Conservation (phyloP, 148 eudicot genomes). For the Polygonum maritimum region DNA sequence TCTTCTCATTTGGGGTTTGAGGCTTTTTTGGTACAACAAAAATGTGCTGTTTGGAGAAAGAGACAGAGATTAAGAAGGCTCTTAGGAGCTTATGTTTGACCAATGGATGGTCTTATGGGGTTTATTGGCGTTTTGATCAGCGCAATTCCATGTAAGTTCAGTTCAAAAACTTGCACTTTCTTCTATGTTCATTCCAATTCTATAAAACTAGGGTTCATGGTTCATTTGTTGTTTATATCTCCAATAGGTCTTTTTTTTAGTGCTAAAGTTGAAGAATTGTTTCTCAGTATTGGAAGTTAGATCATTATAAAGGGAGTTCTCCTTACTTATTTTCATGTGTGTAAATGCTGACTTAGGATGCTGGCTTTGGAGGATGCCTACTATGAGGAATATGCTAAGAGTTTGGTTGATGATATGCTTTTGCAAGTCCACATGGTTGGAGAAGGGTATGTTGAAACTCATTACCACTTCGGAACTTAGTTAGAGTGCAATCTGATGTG, state of each 20-base stretch:
- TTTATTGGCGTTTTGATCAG: slow-evolving; percentile 76
- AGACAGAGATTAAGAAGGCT: slow-evolving; percentile 29
- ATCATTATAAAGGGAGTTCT: neutral
- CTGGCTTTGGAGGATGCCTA: slow-evolving; percentile 75
- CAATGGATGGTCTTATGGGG: slow-evolving; percentile 80
- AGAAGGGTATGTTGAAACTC: slow-evolving; percentile 55
- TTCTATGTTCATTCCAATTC: neutral
- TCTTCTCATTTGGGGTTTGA: neutral
- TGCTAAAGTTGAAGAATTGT: neutral
- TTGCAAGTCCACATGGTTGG: slow-evolving; percentile 64
- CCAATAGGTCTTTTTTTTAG: neutral
- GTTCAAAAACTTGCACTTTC: slow-evolving; percentile 5
- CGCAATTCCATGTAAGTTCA: slow-evolving; percentile 50
- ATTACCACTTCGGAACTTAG: neutral
- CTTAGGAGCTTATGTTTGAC: slow-evolving; percentile 48
- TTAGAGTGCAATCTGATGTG: neutral
- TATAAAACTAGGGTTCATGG: neutral
- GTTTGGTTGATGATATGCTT: slow-evolving; percentile 43
- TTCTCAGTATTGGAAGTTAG: neutral
- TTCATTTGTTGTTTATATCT: neutral
- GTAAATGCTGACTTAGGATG: slow-evolving; percentile 29
- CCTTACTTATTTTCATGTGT: neutral
- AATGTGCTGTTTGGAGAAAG: slow-evolving; percentile 12
- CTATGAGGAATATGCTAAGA: slow-evolving; percentile 40
- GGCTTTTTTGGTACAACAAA: neutral